A percentile compares a stretch with the other conserved stretches of the same genome.
These are phyloP conservation scores for Saccharum officinarum DNA, from an alignment of 176 grass and related monocot genomes.

Conservation along the genomic window DNA sequence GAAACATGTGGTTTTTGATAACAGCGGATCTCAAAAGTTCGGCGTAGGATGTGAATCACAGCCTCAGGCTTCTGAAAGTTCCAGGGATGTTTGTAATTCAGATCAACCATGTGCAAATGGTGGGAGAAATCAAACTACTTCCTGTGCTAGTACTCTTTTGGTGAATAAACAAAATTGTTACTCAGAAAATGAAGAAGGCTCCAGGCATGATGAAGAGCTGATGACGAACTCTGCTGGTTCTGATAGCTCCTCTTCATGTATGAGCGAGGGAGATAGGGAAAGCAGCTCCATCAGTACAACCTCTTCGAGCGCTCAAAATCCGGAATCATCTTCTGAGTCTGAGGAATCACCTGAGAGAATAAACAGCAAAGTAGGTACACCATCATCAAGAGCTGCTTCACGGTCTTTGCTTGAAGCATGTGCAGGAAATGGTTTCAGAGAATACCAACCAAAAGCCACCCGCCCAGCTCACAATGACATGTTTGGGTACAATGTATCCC, in stretches of 20 bases:
- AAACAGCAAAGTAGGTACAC: constrained; percentile 25
- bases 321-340: constrained; percentile 77
- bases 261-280: constrained; percentile 77
- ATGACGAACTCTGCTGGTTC: constrained; percentile 55
- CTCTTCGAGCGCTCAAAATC: constrained; percentile 63
- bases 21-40: constrained; percentile 32
- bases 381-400: constrained; percentile 39
- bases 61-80: constrained; percentile 37
- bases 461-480: constrained; percentile 29
- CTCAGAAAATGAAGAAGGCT: constrained; percentile 30
- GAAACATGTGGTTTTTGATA: constrained; percentile 35
- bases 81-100: constrained; percentile 30
- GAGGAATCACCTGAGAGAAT: constrained; percentile 60
- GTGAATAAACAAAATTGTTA: constrained; percentile 35
- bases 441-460: constrained; percentile 49
- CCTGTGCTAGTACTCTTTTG: constrained; percentile 25
- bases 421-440: constrained; percentile 50
- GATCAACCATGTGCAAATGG: constrained; percentile 17
- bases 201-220: constrained; percentile 43
- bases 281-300: constrained; percentile 67
- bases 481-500: constrained; percentile 32
- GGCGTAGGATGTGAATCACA: constrained; percentile 19
- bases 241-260: constrained; percentile 71
- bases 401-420: constrained; percentile 53
- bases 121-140: constrained; percentile 27